Evolutionary conservation across 2,329 filamentous ascomycete species (phyloP).

Genomic region (Mycosphaerella sp.): DNA sequence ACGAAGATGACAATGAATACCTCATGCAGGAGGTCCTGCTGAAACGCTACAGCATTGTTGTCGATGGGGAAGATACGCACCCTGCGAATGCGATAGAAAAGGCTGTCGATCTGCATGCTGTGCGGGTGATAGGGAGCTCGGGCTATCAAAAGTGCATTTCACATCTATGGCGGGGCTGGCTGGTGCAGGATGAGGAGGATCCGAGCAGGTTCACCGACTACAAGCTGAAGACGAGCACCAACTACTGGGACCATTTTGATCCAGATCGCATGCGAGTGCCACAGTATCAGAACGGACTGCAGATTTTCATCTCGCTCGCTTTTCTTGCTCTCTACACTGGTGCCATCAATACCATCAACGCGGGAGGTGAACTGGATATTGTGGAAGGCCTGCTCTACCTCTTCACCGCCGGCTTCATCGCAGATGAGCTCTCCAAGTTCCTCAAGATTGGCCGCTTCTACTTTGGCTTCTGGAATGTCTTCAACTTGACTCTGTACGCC

Average conservation of each 20-base stretch:
- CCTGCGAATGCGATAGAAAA: conserved; percentile 88
- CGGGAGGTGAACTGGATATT: conserved; percentile 70
- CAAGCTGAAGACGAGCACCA: conserved; percentile 68
- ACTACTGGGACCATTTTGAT: conserved; percentile 76
- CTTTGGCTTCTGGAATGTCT: conserved; percentile 93
- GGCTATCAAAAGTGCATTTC: conserved; percentile 94
- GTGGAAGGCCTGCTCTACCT: conserved; percentile 80
- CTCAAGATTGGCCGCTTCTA: conserved; percentile 93
- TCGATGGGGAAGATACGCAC: conserved; percentile 62
- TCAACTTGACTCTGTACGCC: conserved; percentile 77
- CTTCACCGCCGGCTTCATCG: conserved; percentile 86
- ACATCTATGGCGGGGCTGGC: conserved; percentile 91
- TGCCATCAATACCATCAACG: conserved; percentile 88
- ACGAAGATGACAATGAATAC: conserved; percentile 70
- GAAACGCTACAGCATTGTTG: conserved; percentile 77
- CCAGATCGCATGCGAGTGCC: conserved; percentile 92
- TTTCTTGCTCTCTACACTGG: conserved; percentile 81
- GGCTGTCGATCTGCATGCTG: conserved; percentile 84
- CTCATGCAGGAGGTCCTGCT: conserved; percentile 76
- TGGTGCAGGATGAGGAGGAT: conserved; percentile 91
- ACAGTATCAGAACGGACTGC: conserved; percentile 83
- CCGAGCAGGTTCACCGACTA: conserved; percentile 86
- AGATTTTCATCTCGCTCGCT: conserved; percentile 75
- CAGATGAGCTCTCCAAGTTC: conserved; percentile 79
- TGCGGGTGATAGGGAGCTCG: conserved; percentile 80